Conservation (phyloP, 2,329 filamentous ascomycete genomes). For the Rachicladosporium sp. region DNA sequence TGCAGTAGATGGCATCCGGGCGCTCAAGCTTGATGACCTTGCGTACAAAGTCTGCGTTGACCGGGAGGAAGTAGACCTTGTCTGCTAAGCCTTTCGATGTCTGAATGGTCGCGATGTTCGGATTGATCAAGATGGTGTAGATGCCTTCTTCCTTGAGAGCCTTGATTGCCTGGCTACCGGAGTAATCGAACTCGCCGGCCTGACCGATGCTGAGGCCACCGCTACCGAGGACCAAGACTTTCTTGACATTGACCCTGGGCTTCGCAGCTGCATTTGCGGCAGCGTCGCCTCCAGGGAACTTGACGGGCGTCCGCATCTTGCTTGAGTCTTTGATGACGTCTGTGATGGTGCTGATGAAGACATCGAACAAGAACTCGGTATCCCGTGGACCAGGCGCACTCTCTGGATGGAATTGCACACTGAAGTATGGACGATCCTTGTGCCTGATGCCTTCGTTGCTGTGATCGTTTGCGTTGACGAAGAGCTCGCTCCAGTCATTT, state of each 20-base stretch:
- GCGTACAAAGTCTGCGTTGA: conserved; percentile 93
- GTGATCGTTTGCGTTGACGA: conserved; percentile 95
- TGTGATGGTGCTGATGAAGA: conserved; percentile 79
- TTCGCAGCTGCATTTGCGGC: conserved; percentile 66
- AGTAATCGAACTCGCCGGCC: conserved; percentile 97
- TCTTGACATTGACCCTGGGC: conserved; percentile 84
- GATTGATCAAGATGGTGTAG: conserved; percentile 85
- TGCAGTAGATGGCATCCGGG: conserved; percentile 93
- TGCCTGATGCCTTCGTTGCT: conserved; percentile 98
- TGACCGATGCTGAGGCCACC: conserved; percentile 94
- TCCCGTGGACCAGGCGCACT: conserved; percentile 90
- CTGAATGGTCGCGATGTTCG: conserved; percentile 97
- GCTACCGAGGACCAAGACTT: conserved; percentile 91
- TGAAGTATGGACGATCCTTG: conserved; percentile 77
- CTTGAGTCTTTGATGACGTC: conserved; percentile 55
- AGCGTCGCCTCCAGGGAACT: conserved; percentile 73
- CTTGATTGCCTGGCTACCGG: conserved; percentile 91
- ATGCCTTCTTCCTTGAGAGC: conserved; percentile 93
- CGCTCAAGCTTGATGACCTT: conserved; percentile 94
- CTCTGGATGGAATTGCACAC: conserved; percentile 98
- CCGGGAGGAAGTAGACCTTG: conserved; percentile 95
- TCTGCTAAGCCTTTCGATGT: conserved; percentile 93
- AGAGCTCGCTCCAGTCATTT: conserved; percentile 78
- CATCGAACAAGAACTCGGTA: conserved; percentile 93
- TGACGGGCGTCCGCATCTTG: conserved; percentile 59